Base-by-base conservation (phyloP, 2,329 filamentous ascomycete species). In the Penicillium verrucosum region DNA sequence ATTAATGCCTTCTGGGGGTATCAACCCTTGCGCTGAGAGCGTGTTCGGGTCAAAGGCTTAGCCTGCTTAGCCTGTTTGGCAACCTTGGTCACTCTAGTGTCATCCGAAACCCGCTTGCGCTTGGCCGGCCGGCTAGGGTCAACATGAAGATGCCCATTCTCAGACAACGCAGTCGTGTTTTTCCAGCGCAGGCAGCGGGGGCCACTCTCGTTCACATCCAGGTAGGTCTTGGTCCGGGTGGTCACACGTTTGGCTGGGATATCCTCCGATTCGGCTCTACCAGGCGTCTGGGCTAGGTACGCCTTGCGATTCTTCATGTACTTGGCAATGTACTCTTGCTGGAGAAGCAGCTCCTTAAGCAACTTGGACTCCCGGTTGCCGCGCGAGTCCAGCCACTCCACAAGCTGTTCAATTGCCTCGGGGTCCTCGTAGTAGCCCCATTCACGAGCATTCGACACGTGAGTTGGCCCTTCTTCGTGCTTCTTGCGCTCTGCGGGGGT, bases 371-470 rank as follows among this genome's bases (percentile, higher is more conserved):
- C 94, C 61, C 96, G 92, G 62, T 88, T 81, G 1, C 94, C 94
- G 16, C 90, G 88, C 12, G 87, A 83, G 68, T 99, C 93, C 5
- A 99, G 82, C 92, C 94, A 99, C 51, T 83, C 83, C 60, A 97
- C 85, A 18, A 99, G 82, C 51, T 83, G 83, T 59, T 94, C 89
- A 5, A 99, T 76, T 37, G 89, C 83, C 47, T 88, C 85, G 0
- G 90, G 85, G 11, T 94, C 89, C 37, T 93, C 89, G 66, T 91
- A 92, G 75, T 90, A 99, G 11, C 89, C 94, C 92, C 94, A 99
- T 73, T 97, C 89, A 12, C 79, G 77, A 2, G 93, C 90, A 50
- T 82, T 87, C 57, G 83, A 85, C 3, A 97, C 84, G 65, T 87
- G 89, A 0, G 91, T 95, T 0, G 82, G 74, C 6, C 92, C 92